Evolutionary conservation across 352 stramenopile genomes (phyloP).

Genomic region (Phytophthora citrophthora): DNA sequence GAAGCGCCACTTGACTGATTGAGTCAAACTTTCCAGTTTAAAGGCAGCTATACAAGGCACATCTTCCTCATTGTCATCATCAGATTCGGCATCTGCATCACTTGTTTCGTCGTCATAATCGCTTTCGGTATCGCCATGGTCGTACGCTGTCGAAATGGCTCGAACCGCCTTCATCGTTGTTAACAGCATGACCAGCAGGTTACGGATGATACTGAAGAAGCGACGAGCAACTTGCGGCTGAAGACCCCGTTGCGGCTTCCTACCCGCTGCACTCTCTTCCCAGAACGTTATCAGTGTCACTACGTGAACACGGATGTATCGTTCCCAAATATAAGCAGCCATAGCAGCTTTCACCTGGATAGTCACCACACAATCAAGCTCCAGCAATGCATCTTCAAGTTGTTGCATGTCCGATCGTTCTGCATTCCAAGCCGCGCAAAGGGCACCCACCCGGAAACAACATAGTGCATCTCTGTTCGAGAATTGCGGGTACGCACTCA

Average conservation of each 20-base stretch:
- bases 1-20: conserved; percentile 51
- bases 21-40: conserved; percentile 56
- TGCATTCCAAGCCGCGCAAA: conserved; percentile 83
- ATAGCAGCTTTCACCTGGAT: conserved; percentile 62
- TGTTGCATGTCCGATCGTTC: conserved; percentile 88
- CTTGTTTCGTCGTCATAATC: conserved; percentile 40
- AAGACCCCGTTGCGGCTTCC: conserved; percentile 71
- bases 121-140: conserved; percentile 21
- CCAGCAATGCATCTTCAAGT: conserved; percentile 72
- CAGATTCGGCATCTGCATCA: conserved; percentile 30
- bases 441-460: conserved; percentile 67
- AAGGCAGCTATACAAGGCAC: conserved; percentile 20
- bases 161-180: conserved; percentile 33
- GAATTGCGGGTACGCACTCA: conserved; percentile 70
- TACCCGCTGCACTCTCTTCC: conserved; percentile 75
- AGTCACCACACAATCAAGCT: conserved; percentile 57
- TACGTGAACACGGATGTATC: conserved; percentile 82
- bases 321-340: conserved; percentile 79
- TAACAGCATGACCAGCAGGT: conserved; percentile 55
- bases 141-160: conserved; percentile 7
- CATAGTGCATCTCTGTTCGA: conserved; percentile 59
- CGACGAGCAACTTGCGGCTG: conserved; percentile 77
- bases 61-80: conserved; percentile 38
- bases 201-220: conserved; percentile 83
- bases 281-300: conserved; percentile 84